Percentiles rank a stretch among this genome's conserved stretches.
These are phyloP conservation scores for Arthrobotrys entomopaga DNA, from an alignment of 2,329 filamentous ascomycete species.

Conservation along the genomic window DNA sequence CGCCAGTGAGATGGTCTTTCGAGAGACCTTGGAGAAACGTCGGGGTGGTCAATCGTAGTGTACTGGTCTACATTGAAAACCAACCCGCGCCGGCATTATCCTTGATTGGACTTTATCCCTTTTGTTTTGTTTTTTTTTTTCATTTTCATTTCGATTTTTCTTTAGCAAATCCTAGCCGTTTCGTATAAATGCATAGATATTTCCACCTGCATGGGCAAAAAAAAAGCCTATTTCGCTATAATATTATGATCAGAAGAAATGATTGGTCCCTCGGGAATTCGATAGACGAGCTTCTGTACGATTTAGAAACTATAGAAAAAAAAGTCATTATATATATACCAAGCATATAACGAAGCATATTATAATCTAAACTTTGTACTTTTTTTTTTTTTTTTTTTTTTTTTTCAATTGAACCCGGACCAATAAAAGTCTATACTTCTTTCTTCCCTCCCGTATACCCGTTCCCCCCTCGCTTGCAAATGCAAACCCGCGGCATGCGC, in stretches of 20 bases:
- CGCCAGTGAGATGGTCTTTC: conserved; percentile 77
- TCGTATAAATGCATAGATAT: not conserved
- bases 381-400: no score
- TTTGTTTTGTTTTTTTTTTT: not conserved
- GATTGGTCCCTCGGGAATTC: conserved; percentile 15
- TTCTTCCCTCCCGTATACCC: not conserved
- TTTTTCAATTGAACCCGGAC: no score
- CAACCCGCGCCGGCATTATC: no score
- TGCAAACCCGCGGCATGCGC: no score
- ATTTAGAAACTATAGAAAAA: not conserved
- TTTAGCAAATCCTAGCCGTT: conserved; percentile 2
- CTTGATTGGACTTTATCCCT: no score
- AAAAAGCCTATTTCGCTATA: no score
- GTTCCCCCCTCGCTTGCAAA: no score
- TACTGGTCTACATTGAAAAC: not conserved
- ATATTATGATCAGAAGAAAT: no score
- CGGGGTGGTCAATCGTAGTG: conserved; percentile 61
- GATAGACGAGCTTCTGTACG: conserved; percentile 14
- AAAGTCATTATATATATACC: no score
- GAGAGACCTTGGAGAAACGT: conserved; percentile 74
- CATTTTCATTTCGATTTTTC: not conserved
- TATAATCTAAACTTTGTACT: no score
- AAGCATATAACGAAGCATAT: not conserved
- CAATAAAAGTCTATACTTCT: not conserved
- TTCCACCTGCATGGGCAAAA: not conserved